Conservation (phyloP, 2,329 filamentous ascomycete species). For the Neopestalotiopsis sp. region DNA sequence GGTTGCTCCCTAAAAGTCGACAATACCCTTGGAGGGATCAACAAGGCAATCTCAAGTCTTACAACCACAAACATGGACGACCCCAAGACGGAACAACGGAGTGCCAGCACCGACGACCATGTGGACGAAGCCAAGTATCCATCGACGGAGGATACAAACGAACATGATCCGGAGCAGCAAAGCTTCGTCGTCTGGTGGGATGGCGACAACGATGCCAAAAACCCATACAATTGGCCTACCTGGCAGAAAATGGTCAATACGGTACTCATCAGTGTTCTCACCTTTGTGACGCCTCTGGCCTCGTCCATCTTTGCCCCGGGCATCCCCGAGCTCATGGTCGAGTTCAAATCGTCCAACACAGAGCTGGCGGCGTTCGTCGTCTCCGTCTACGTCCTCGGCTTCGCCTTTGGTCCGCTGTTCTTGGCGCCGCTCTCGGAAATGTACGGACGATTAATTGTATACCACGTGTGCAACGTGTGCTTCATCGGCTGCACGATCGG, state of each 20-base stretch:
- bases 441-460: conserved; percentile 57
- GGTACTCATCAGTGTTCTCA: conserved; percentile 17
- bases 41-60: too few species aligned
- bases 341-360: conserved; percentile 16
- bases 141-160: not conserved
- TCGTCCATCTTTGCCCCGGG: conserved; percentile 21
- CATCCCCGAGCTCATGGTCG: conserved; percentile 19
- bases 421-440: conserved; percentile 64
- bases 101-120: not conserved
- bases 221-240: conserved; percentile 59
- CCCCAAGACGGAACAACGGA: not conserved
- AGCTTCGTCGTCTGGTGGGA: conserved; percentile 9
- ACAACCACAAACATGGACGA: not conserved
- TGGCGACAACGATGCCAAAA: conserved; percentile 46
- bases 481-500: conserved; percentile 47
- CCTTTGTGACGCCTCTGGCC: conserved; percentile 19
- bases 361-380: conserved; percentile 19
- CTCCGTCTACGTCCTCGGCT: conserved; percentile 20
- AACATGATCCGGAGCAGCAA: not conserved
- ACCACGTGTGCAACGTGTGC: conserved; percentile 48
- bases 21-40: too few species aligned
- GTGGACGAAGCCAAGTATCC: not conserved
- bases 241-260: conserved; percentile 17
- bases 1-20: not conserved
- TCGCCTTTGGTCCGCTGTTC: conserved; percentile 52